Conservation (phyloP, 2,329 filamentous ascomycete species). For the Verticillium longisporum region DNA sequence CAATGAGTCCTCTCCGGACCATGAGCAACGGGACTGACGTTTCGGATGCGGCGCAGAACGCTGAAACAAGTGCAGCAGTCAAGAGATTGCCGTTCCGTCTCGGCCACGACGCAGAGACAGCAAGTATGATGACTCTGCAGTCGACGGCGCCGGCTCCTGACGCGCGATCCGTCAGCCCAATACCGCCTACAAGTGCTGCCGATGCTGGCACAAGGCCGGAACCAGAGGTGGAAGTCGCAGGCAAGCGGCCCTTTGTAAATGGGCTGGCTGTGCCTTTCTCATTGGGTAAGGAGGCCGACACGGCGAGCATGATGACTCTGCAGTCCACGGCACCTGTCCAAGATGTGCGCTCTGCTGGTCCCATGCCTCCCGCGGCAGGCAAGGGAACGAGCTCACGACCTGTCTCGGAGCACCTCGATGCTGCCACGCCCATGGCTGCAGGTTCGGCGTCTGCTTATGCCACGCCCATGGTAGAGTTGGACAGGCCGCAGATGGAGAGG, state of each 20-base stretch:
- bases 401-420: neutral
- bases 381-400: neutral
- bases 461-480: neutral
- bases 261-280: constrained; percentile 70
- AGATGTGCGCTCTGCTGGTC: neutral
- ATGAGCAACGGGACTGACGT: neutral
- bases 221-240: constrained; percentile 45
- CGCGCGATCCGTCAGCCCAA: constrained; percentile 25
- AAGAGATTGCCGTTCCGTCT: constrained; percentile 69
- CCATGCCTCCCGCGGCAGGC: neutral
- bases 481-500: constrained; percentile 40
- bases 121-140: constrained; percentile 63
- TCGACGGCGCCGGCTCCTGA: constrained; percentile 27
- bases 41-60: constrained; percentile 3
- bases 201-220: neutral
- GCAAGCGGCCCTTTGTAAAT: constrained; percentile 59
- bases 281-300: constrained; percentile 55
- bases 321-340: constrained; percentile 27
- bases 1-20: constrained; percentile 20
- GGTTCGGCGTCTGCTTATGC: neutral
- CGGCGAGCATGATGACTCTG: constrained; percentile 65
- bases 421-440: neutral
- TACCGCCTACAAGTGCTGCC: neutral
- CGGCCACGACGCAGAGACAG: constrained; percentile 54
- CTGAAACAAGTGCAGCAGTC: constrained; percentile 45